phyloP scores from a whole-genome alignment of 1,284 basidiomycete species.

The Fomes fomentarius region DNA sequence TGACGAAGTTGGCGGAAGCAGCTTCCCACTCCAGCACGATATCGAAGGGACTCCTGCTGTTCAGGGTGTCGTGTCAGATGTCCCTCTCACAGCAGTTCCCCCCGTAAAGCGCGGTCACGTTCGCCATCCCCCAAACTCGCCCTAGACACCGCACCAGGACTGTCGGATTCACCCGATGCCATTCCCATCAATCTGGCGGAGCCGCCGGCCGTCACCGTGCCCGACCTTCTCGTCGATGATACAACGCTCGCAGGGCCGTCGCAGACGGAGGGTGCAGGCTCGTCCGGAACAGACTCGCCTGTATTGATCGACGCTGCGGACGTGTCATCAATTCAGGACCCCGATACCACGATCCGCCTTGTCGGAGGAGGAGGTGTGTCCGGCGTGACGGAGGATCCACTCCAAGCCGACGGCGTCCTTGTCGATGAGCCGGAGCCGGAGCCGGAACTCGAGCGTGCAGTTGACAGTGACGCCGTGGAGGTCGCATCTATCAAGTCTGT shows the following conservation, averaged over 20 bases:
- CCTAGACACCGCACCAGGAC: conserved; percentile 9
- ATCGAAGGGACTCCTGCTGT: conserved; percentile 18
- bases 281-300: conserved; percentile 23
- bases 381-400: conserved; percentile 41
- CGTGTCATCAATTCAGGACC: conserved; percentile 17
- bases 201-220: conserved; percentile 6
- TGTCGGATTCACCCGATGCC: conserved; percentile 11
- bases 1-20: conserved; percentile 52
- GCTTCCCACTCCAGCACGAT: conserved; percentile 45
- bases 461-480: conserved; percentile 14
- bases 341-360: conserved; percentile 54
- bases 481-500: conserved; percentile 32
- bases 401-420: conserved; percentile 26
- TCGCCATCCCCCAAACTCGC: conserved; percentile 16
- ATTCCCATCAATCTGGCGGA: not conserved
- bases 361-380: conserved; percentile 51
- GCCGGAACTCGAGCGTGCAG: too few species aligned
- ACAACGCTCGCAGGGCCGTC: conserved; percentile 14
- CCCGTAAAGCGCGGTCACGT: conserved; percentile 17
- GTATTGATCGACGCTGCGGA: conserved; percentile 26
- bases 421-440: conserved; percentile 32
- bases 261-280: not conserved
- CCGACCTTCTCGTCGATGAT: conserved; percentile 24
- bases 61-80: conserved; percentile 6
- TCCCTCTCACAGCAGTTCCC: conserved; percentile 19